Evolutionary conservation across 176 grass and related monocot genomes (phyloP), one percentile per base, ranked within the genome.

Genomic region (Phyllostachys edulis): DNA sequence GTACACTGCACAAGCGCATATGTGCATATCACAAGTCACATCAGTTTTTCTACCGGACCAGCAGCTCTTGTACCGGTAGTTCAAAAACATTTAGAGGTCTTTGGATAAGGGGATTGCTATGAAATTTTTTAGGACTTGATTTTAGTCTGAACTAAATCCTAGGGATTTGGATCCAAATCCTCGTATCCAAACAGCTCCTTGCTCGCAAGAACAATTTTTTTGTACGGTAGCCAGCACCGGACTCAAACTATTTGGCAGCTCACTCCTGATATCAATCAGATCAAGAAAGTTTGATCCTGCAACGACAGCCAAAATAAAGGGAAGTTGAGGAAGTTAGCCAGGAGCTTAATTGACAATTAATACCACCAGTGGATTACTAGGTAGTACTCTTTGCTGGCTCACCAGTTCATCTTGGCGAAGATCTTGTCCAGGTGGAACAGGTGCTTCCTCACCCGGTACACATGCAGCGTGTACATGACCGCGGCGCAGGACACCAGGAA

Each of bases 371-470:
- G 14, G 14, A 37, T 20, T 52, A 18, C 13, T 49, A 15, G 47
- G 47, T 34, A 40, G 7, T 49, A 1, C 50, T 52, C 50, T 52
- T 18, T 20, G 20, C 34, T 66, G 0, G 5, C 68, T 75, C 77
- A 89, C 82, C 71, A 71, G 24, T 47, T 80, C 37, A 94, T 69
- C 69, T 92, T 92, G 24, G 56, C 54, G 4, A 94, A 50, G 68
- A 97, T 77, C 85, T 88, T 95, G 87, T 95, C 95, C 6, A 98
- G 67, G 71, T 98, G 95, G 61, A 98, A 91, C 18, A 98, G 92
- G 81, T 98, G 95, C 57, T 98, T 94, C 47, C 95, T 64, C 10
- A 95, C 82, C 9, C 79, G 87, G 78, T 91, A 93, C 0, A 94
- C 87, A 54, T 98, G 90, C 40, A 90, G 29, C 0, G 95, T 95